Evolutionary conservation across 768 basidiomycete genomes (phyloP).

Genomic region (Punctularia strigosozonata): DNA sequence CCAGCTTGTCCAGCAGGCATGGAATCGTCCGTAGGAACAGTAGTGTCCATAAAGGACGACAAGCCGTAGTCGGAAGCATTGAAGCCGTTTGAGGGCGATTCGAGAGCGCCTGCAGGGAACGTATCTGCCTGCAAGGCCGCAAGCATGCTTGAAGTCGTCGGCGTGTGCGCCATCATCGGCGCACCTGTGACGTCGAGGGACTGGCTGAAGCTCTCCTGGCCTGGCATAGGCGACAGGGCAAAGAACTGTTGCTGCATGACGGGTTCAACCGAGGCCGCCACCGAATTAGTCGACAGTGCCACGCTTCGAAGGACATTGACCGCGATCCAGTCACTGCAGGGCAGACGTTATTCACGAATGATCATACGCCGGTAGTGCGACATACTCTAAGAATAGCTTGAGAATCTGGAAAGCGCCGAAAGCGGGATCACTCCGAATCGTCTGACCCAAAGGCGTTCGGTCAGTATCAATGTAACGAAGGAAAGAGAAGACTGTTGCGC

Average conservation of each 20-base stretch:
- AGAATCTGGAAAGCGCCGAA: conserved; percentile 90
- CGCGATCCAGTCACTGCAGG: conserved; percentile 79
- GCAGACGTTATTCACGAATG: conserved; percentile 9
- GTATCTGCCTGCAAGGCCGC: conserved; percentile 74
- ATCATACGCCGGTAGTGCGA: conserved; percentile 11
- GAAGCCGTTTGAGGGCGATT: conserved; percentile 50
- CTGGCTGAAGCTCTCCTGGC: conserved; percentile 63
- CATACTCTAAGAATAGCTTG: conserved; percentile 84
- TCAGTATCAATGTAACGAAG: background rate
- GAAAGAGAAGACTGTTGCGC: conserved; percentile 16
- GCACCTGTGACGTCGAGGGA: conserved; percentile 44
- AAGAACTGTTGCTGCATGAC: conserved; percentile 88
- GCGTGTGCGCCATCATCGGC: conserved; percentile 65
- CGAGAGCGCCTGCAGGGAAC: conserved; percentile 55
- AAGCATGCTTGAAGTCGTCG: conserved; percentile 85
- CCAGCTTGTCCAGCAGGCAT: conserved; percentile 49
- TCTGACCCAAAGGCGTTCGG: conserved; percentile 34
- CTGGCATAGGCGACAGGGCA: conserved; percentile 79
- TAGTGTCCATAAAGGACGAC: conserved; percentile 68
- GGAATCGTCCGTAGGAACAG: conserved; percentile 51
- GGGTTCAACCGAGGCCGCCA: conserved; percentile 85
- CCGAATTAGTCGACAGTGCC: conserved; percentile 82
- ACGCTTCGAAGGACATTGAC: conserved; percentile 81
- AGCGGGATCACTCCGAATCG: conserved; percentile 84
- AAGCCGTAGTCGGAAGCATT: conserved; percentile 58